These are phyloP conservation scores for Sphaceloma murrayae DNA, from an alignment of 2,329 filamentous ascomycete genomes.

Conservation along the genomic window DNA sequence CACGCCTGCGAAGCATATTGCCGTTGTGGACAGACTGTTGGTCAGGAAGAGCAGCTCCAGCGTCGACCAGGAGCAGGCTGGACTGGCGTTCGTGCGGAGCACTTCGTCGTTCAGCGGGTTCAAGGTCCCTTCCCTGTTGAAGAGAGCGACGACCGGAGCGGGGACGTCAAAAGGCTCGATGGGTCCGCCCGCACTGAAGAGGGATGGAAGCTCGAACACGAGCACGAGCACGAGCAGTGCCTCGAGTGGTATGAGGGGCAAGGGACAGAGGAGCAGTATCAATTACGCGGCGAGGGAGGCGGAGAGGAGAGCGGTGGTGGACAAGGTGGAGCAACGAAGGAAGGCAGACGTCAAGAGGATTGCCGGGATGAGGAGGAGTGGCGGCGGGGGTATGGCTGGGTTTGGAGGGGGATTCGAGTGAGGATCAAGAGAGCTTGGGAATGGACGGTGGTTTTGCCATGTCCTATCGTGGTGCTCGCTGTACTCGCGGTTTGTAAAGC, in stretches of 20 bases:
- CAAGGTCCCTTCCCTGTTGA: constrained; percentile 61
- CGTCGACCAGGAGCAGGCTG: constrained; percentile 28
- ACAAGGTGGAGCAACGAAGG: constrained; percentile 44
- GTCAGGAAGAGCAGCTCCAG: constrained; percentile 47
- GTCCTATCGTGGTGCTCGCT: neutral
- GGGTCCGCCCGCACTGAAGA: constrained; percentile 18
- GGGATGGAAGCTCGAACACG: constrained; percentile 23
- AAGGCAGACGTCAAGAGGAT: constrained; percentile 40
- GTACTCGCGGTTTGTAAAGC: too few relatives aligned
- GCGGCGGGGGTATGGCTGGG: constrained; percentile 32
- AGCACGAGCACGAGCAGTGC: constrained; percentile 28
- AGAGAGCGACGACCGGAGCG: constrained; percentile 56
- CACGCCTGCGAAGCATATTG: constrained; percentile 27
- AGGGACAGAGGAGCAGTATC: constrained; percentile 50
- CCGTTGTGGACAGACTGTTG: constrained; percentile 63
- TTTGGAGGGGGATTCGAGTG: constrained; percentile 36
- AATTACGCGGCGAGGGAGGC: constrained; percentile 51
- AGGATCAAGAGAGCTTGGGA: constrained; percentile 1
- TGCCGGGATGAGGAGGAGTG: constrained; percentile 33
- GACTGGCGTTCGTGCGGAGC: constrained; percentile 45
- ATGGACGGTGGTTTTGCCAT: neutral
- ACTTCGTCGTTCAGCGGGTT: constrained; percentile 34
- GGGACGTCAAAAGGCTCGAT: constrained; percentile 20
- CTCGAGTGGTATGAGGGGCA: too few relatives aligned
- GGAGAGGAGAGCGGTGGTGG: constrained; percentile 43